Base-by-base conservation (phyloP, 129 eudicot species). In the Lactuca saligna region DNA sequence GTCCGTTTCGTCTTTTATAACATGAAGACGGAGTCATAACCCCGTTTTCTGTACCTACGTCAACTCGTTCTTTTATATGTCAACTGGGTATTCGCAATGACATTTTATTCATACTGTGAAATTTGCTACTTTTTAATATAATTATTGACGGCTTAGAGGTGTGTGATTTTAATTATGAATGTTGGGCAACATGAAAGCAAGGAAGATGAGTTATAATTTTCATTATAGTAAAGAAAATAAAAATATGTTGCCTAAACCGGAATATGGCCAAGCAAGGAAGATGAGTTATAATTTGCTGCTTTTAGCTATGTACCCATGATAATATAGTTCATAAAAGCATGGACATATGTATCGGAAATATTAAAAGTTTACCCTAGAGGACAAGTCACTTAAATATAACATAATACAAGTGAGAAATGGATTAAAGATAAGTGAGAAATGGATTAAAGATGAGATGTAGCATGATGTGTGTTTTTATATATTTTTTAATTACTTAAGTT, bases 1-100 rank as follows among this genome's bases (percentile, higher is more conserved):
- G 51, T 65, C 67, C 72, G 79, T 74, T 74, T 41, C 66, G 61
- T 48, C 17, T 74, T 74, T 65, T 65, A 65, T 74, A 66, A 65
- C 49, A 32, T 16, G 33, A 38, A 72, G 14, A 63, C 77, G 60
- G 61, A 9, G 70, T 35, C 20, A 25, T 65, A 57, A 74, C 79
- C 66, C 65, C 72, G 78, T 74, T 74, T 39, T 31, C 15, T 17
- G 72, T 5, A 2, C 34, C 25, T 32, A 41, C 32, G 56, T 41
- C 57, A 69, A 39, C 65, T 57, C 9, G n/a, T 49, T 13, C 20
- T 60, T 16, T 71, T 46, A 46, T 42, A 12, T 42, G 3, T 3
- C 13, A 8, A 42, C 12, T 46, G n/a, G 3, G 51, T 46, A 4
- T 46, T 46, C 0, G n/a, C 3, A 10, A 11, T 12, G 4, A 4